These are phyloP conservation scores for Rhododendron simsii DNA, from an alignment of 148 eudicot genomes.

Conservation along the genomic window DNA sequence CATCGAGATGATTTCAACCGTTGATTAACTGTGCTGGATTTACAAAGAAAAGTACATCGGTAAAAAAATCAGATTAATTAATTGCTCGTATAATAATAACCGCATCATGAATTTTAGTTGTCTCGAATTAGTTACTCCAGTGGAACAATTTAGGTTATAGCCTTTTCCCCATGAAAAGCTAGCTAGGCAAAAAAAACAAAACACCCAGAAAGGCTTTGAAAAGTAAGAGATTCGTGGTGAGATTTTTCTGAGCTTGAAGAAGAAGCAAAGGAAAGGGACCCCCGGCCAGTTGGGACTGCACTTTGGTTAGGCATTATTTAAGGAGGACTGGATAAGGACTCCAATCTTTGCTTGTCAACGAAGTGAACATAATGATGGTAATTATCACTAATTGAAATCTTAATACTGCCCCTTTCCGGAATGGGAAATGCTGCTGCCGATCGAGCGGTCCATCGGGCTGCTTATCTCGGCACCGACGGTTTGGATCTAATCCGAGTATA, in stretches of 20 bases:
- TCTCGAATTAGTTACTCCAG: neutral
- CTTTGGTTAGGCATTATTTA: neutral
- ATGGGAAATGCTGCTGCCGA: too few relatives aligned
- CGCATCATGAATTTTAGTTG: neutral
- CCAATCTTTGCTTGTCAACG: neutral
- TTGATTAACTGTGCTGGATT: too few relatives aligned
- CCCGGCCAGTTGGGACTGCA: neutral
- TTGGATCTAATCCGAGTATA: too few relatives aligned
- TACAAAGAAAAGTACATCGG: too few relatives aligned
- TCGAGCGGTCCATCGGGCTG: too few relatives aligned
- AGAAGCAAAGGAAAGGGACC: conserved; percentile 7
- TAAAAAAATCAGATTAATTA: too few relatives aligned
- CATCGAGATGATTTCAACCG: too few relatives aligned
- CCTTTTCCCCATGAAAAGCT: neutral
- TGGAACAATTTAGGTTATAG: neutral
- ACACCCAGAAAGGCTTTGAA: neutral
- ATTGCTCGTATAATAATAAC: neutral
- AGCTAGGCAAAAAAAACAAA: neutral
- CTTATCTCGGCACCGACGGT: too few relatives aligned
- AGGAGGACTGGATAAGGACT: neutral
- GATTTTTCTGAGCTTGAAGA: neutral
- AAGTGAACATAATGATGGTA: neutral
- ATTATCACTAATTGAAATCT: neutral
- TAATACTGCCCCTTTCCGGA: neutral
- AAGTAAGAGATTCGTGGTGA: neutral